A percentile compares a stretch with the other conserved stretches of the same genome.
These are phyloP conservation scores for Penicillium rolfsii DNA, from an alignment of 2,329 filamentous ascomycete species.

Conservation along the genomic window DNA sequence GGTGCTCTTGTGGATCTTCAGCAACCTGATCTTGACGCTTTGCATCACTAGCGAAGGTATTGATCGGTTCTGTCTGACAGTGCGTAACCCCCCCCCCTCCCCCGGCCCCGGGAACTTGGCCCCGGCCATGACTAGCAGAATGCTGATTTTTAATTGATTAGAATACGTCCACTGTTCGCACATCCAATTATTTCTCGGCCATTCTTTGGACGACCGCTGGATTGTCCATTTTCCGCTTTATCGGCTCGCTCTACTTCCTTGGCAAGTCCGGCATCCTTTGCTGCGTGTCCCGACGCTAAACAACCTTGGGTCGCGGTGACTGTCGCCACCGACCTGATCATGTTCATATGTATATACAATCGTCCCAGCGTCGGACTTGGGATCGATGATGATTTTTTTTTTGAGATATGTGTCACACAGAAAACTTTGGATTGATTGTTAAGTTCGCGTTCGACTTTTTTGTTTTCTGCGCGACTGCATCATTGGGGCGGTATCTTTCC, in stretches of 20 bases:
- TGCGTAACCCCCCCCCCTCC: slow-evolving; percentile 57
- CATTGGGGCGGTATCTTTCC: slow-evolving; percentile 6
- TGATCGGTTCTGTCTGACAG: slow-evolving; percentile 76
- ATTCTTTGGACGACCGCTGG: slow-evolving; percentile 84
- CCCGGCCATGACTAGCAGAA: slow-evolving; percentile 49
- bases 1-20: slow-evolving; percentile 90
- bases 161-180: slow-evolving; percentile 65
- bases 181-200: slow-evolving; percentile 85
- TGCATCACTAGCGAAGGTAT: slow-evolving; percentile 86
- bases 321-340: background rate
- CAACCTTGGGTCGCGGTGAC: background rate
- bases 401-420: slow-evolving; percentile 11
- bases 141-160: slow-evolving; percentile 27
- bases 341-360: slow-evolving; percentile 22
- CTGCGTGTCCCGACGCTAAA: slow-evolving; percentile 79
- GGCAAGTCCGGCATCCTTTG: slow-evolving; percentile 91
- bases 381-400: slow-evolving; percentile 15
- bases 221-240: slow-evolving; percentile 81
- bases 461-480: slow-evolving; percentile 4
- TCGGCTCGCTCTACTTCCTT: slow-evolving; percentile 89
- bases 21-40: slow-evolving; percentile 80
- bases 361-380: slow-evolving; percentile 8
- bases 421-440: slow-evolving; percentile 18
- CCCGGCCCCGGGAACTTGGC: background rate
- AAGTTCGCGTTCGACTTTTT: slow-evolving; percentile 5